Base-by-base conservation (phyloP, 345 rosid species). In the Iberis pinnata region DNA sequence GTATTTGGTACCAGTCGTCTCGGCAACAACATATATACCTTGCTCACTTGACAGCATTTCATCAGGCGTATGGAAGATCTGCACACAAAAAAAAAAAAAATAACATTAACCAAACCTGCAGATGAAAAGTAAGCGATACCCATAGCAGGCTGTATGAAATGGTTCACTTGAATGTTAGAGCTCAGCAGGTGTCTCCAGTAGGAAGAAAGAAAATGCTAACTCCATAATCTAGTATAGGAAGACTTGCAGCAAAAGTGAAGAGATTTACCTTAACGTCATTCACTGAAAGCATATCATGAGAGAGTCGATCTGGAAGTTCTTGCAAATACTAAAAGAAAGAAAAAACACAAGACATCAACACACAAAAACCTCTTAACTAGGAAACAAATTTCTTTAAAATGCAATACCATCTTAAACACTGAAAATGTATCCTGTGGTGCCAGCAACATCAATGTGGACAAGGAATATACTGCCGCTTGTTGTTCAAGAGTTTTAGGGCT, bases 61-160 rank as follows among this genome's bases (percentile, higher is more conserved):
- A 64, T 83, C 98, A 54, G 98, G 95, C 35, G 96, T 88, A 43
- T 43, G 75, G 53, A 84, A 92, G 66, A 92, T 77, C 96, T 92
- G 73, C 8, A 49, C 54, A 9, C 8, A 61, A 38, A 71, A 42
- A 22, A 63, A 18, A 43, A 36, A 5, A 11, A 1, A 54, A 38
- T 3, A 25, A 31, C 18, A 38, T 18, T 69, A 44, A 59, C 25
- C 37, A 61, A 64, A 20, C 48, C 9, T 58, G 35, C 41, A 39
- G 25, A 36, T 43, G 47, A 24, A 51, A 42, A 14, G 27, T 56
- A 43, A 18, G 43, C 38, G 14, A 19, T 37, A 16, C 36, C 29
- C 16, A 40, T 24, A 41, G 16, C 49, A 64, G 16, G 17, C 42
- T 13, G 51, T 32, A 42, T 33, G 17, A 43, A 58, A 52, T 38